These are phyloP conservation scores for Quercus wislizeni DNA, from an alignment of 306 rosid species.

Conservation along the genomic window DNA sequence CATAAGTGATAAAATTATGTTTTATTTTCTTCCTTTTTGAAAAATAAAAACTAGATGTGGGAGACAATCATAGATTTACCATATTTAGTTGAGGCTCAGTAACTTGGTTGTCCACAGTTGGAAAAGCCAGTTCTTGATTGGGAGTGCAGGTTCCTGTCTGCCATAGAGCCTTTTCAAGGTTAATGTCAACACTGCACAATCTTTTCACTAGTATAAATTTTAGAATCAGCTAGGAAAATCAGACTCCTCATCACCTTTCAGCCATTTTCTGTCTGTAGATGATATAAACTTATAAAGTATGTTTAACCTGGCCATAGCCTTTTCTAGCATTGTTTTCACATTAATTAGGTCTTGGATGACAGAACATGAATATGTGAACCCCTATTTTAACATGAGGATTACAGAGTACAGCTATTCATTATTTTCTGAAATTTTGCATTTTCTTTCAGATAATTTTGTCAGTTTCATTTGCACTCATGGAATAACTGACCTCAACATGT, in stretches of 20 bases:
- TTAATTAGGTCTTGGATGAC: neutral
- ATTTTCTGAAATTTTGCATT: neutral
- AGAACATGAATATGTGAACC: neutral
- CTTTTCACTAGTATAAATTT: neutral
- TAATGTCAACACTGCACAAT: neutral
- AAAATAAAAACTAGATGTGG: neutral
- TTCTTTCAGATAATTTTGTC: neutral
- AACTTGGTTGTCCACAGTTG: neutral
- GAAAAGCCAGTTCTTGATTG: neutral
- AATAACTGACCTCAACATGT: constrained; percentile 18
- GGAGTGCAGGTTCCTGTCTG: neutral
- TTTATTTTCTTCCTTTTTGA: neutral
- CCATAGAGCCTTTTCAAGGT: neutral
- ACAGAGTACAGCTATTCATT: neutral
- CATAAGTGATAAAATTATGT: neutral
- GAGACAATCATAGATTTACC: neutral
- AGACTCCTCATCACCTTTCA: neutral
- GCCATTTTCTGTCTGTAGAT: too few relatives aligned
- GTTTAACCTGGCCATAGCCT: neutral
- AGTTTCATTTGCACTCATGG: neutral
- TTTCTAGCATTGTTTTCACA: neutral
- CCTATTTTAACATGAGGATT: neutral
- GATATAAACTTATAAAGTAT: neutral
- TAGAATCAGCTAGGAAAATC: neutral
- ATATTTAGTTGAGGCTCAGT: neutral